Conservation (phyloP, 345 rosid species). For the Alliaria petiolata region DNA sequence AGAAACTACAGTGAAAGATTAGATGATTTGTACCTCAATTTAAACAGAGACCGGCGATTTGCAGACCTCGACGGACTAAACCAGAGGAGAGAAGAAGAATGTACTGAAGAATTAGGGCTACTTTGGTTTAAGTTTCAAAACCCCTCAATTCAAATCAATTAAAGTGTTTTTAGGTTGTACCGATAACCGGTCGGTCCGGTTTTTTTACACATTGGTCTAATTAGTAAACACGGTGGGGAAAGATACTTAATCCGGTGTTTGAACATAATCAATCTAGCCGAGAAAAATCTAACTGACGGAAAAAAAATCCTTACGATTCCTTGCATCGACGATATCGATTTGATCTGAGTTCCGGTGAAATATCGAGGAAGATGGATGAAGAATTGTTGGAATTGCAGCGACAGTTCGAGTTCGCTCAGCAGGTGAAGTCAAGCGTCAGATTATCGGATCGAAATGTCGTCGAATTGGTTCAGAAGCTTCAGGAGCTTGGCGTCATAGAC, state of each 20-base stretch:
- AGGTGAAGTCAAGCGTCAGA: conserved; percentile 83
- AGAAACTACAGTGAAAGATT: background rate
- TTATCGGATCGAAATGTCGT: conserved; percentile 93
- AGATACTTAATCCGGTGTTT: conserved; percentile 9
- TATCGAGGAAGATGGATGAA: conserved; percentile 54
- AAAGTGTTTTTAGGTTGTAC: background rate
- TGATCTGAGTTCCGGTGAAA: background rate
- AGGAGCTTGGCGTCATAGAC: conserved; percentile 84
- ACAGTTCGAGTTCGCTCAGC: conserved; percentile 93
- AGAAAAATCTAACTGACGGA: conserved; percentile 21
- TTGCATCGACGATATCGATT: background rate
- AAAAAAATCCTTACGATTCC: background rate
- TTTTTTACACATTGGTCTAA: background rate
- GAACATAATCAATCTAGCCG: background rate
- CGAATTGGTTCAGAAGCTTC: conserved; percentile 94
- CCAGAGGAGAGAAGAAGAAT: conserved; percentile 11
- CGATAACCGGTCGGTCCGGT: background rate
- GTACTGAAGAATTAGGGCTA: conserved; percentile 9
- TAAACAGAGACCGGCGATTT: background rate
- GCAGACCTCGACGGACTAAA: background rate
- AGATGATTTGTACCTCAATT: background rate
- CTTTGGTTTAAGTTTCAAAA: background rate
- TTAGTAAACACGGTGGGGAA: background rate
- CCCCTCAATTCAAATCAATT: background rate
- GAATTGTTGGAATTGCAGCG: conserved; percentile 83